These are phyloP conservation scores for Lichtheimia ornata DNA, from an alignment of 371 early-diverging fungal genomes.

Conservation along the genomic window DNA sequence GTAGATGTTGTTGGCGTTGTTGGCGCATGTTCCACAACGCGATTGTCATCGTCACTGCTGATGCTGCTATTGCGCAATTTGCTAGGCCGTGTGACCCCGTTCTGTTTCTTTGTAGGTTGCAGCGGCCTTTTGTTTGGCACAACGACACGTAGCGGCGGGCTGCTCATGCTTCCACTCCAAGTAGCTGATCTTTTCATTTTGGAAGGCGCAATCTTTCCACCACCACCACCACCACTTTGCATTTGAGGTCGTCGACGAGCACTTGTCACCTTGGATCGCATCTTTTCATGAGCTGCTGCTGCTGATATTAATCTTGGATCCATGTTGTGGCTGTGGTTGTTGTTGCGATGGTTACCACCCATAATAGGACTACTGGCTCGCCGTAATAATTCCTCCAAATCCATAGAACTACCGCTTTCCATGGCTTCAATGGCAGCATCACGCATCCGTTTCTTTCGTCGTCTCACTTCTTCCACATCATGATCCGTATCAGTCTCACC, in stretches of 20 bases:
- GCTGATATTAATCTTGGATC: background rate
- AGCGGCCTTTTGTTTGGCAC: slow-evolving; percentile 14
- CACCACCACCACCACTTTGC: slow-evolving; percentile 15
- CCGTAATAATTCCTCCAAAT: slow-evolving; percentile 36
- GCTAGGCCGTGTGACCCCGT: slow-evolving; percentile 5
- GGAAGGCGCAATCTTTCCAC: slow-evolving; percentile 27
- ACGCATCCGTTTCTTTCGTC: slow-evolving; percentile 31
- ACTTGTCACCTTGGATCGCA: background rate
- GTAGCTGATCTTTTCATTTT: slow-evolving; percentile 29
- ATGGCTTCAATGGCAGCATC: slow-evolving; percentile 41
- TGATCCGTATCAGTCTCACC: slow-evolving; percentile 33
- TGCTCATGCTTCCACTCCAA: slow-evolving; percentile 26
- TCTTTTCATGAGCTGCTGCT: background rate
- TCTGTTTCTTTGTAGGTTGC: slow-evolving; percentile 3
- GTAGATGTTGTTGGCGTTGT: background rate
- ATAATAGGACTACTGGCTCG: slow-evolving; percentile 32
- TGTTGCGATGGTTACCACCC: slow-evolving; percentile 1
- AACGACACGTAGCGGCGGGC: slow-evolving; percentile 8
- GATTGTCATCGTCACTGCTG: slow-evolving; percentile 7
- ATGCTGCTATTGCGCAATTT: slow-evolving; percentile 7
- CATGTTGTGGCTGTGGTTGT: background rate
- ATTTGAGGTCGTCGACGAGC: slow-evolving; percentile 18
- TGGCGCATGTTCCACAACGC: slow-evolving; percentile 19
- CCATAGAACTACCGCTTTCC: slow-evolving; percentile 28
- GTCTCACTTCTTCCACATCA: slow-evolving; percentile 36